Conservation (phyloP, 2,329 filamentous ascomycete genomes). For the Xylariaceae sp. region DNA sequence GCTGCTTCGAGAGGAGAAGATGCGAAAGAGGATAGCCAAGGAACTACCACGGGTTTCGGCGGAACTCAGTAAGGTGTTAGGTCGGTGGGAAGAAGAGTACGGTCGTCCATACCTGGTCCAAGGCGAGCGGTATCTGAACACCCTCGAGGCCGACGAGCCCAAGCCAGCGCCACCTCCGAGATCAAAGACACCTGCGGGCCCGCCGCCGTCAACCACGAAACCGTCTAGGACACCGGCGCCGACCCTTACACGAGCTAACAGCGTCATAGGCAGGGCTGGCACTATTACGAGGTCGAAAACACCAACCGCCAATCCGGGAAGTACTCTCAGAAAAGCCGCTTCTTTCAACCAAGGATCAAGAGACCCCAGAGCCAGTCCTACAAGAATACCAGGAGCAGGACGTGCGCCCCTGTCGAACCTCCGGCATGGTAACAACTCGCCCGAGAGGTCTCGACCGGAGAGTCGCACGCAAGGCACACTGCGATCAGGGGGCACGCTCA, state of each 20-base stretch:
- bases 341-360: constrained; percentile 27
- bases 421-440: constrained; percentile 70
- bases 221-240: constrained; percentile 32
- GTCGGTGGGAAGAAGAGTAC: constrained; percentile 89
- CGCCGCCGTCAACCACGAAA: constrained; percentile 44
- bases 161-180: constrained; percentile 57
- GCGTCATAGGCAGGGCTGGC: constrained; percentile 34
- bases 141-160: constrained; percentile 61
- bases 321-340: constrained; percentile 32
- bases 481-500: constrained; percentile 49
- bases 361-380: constrained; percentile 49
- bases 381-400: constrained; percentile 63
- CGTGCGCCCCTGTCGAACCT: constrained; percentile 65
- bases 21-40: constrained; percentile 94
- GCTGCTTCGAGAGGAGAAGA: constrained; percentile 92
- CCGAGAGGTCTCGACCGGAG: constrained; percentile 59
- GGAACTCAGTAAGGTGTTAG: constrained; percentile 76
- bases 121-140: constrained; percentile 84
- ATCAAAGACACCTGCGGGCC: constrained; percentile 70
- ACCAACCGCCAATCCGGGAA: constrained; percentile 41
- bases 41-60: constrained; percentile 86
- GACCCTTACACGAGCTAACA: constrained; percentile 34
- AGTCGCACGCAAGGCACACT: constrained; percentile 41
- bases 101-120: constrained; percentile 89
- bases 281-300: constrained; percentile 47